Evolutionary conservation across 805 yeast genomes (phyloP), one percentile per base, ranked within the genome.

Genomic region (Lipomyces starkeyi): DNA sequence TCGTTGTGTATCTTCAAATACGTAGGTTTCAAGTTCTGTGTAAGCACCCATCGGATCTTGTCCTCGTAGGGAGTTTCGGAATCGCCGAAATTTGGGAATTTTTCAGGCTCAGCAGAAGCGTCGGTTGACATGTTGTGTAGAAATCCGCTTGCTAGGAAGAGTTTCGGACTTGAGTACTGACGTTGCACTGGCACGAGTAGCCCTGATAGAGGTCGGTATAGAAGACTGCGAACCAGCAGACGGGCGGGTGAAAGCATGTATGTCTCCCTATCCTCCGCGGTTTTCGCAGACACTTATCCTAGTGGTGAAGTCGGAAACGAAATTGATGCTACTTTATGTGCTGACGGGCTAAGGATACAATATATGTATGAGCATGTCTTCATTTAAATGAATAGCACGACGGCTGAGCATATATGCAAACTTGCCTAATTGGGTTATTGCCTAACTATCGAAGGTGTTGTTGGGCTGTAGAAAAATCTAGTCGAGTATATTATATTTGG

Each of bases 1-100:
- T 94, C 98, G 77, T 94, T 94, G 66, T 81, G 81, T 5, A 94
- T 83, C 40, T 83, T 71, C 85, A 82, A 72, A 71, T 77, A 8
- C 76, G 74, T 27, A 86, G 96, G 71, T 80, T 74, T 59, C 83
- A 83, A 65, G 47, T 76, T 77, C 5, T 47, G 53, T 17, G 61
- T 57, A 27, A 69, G 25, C 5, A 29, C 57, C 57, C 49, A 60
- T n/a, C 64, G 64, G 47, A 69, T 63, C n/a, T 32, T 29, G 64
- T 66, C 70, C 27, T 59, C 71, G 64, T 61, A 59, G 2, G 72
- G 72, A 17, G 72, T 69, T 8, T 22, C 27, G 6, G 70, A 60
- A 9, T 25, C 5, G 56, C 59, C 32, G 32, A 49, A 59, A 57
- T 63, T 62, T 29, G 64, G 62, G 9, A 61, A 27, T n/a, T 3